A percentile compares a stretch with the other conserved stretches of the same genome.
These are phyloP conservation scores for Apiotrichum sp. DNA, from an alignment of 1,284 basidiomycete species.

Conservation along the genomic window DNA sequence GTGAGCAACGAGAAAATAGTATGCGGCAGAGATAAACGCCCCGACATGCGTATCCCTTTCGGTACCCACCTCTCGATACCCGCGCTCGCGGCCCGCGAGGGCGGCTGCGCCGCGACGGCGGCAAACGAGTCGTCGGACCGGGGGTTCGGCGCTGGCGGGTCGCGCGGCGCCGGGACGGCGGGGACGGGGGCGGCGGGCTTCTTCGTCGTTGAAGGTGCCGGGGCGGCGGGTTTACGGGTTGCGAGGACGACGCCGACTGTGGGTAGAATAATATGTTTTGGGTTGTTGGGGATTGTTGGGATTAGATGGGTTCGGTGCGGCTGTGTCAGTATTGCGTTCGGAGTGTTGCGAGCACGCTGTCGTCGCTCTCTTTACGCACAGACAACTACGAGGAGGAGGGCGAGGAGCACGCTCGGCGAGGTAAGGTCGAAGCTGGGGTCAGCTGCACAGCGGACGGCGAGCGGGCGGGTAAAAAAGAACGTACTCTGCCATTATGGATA, in stretches of 20 bases:
- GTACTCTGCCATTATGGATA: too few species aligned
- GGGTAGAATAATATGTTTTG: neutral
- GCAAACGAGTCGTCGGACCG: too few species aligned
- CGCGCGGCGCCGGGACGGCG: neutral
- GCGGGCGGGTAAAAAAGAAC: too few species aligned
- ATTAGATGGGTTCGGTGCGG: neutral
- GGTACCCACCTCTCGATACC: conserved; percentile 1
- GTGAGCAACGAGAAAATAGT: too few species aligned
- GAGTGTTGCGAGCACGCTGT: too few species aligned
- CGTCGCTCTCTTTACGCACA: conserved; percentile 23
- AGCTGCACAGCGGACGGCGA: too few species aligned
- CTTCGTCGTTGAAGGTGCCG: conserved; percentile 13
- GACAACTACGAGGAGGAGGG: conserved; percentile 32
- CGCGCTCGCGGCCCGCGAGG: too few species aligned
- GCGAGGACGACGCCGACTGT: conserved; percentile 21
- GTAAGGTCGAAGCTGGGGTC: conserved; percentile 23
- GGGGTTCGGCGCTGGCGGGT: conserved; percentile 10
- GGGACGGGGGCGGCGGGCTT: conserved; percentile 13
- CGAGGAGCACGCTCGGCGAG: conserved; percentile 27
- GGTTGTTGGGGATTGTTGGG: neutral
- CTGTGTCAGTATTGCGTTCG: neutral
- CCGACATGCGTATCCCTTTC: too few species aligned
- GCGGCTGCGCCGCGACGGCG: too few species aligned
- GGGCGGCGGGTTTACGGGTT: conserved; percentile 1
- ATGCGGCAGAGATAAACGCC: too few species aligned